Conservation (phyloP, 208 protist genomes). For the Leishmania arabica region DNA sequence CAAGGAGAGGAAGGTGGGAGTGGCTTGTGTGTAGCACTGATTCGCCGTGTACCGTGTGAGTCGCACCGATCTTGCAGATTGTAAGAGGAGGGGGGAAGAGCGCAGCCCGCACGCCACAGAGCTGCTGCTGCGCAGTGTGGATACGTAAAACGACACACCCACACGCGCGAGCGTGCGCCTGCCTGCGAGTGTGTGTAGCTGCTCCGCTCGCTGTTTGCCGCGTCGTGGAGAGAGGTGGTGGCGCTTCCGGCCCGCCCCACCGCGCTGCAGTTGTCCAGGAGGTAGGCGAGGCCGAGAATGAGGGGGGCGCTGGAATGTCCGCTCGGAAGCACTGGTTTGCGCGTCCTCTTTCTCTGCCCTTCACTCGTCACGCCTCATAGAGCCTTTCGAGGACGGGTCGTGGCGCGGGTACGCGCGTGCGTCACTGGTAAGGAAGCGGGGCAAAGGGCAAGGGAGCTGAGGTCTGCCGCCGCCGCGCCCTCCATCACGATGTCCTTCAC, state of each 20-base stretch:
- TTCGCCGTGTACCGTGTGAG: not conserved
- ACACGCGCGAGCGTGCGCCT: not conserved
- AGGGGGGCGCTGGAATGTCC: not conserved
- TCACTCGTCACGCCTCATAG: not conserved
- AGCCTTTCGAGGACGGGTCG: not conserved
- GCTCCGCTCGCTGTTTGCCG: not conserved
- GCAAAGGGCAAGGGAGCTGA: too few species aligned
- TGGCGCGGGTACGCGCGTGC: not conserved
- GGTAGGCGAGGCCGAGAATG: not conserved
- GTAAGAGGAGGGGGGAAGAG: not conserved
- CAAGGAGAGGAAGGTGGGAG: not conserved
- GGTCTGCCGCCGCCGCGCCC: not conserved
- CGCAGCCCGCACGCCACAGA: not conserved
- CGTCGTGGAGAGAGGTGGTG: not conserved
- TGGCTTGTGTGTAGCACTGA: not conserved
- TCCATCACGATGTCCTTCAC: not conserved
- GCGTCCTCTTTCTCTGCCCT: not conserved
- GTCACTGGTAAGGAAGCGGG: not conserved
- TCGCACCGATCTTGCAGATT: not conserved
- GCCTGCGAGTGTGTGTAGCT: not conserved
- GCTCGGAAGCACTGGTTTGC: not conserved
- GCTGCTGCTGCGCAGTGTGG: not conserved
- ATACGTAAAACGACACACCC: constrained; percentile 2
- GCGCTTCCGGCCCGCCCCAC: not conserved
- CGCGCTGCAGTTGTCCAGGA: not conserved